These are phyloP conservation scores for Acorus calamus DNA, from an alignment of 106 monocot genomes.

Conservation along the genomic window DNA sequence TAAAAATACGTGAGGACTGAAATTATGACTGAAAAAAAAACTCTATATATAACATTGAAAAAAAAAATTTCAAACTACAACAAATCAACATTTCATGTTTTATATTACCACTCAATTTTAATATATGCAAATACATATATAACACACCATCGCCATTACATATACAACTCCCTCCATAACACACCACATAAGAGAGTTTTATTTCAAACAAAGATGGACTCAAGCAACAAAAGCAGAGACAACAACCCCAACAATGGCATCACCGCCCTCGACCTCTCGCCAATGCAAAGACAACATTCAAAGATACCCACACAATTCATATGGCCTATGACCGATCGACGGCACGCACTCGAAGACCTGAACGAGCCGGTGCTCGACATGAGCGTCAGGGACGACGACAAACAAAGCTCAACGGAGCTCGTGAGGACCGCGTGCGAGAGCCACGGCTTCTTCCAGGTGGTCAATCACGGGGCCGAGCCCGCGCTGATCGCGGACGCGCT, in stretches of 20 bases:
- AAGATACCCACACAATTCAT: constrained; percentile 61
- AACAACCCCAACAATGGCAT: neutral
- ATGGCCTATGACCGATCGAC: constrained; percentile 33
- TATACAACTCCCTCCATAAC: too few species aligned
- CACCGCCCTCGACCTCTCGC: constrained; percentile 26
- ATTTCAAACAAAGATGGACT: too few species aligned
- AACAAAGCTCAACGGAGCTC: constrained; percentile 10
- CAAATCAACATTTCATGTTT: too few species aligned
- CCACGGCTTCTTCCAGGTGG: constrained; percentile 60
- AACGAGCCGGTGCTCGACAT: constrained; percentile 45
- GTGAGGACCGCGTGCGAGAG: constrained; percentile 28
- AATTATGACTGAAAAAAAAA: too few species aligned
- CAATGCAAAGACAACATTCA: constrained; percentile 11
- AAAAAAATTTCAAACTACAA: too few species aligned
- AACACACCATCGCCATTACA: too few species aligned
- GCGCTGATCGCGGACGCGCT: constrained; percentile 16
- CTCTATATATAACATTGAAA: too few species aligned
- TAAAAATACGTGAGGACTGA: too few species aligned
- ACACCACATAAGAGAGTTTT: too few species aligned
- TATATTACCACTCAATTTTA: too few species aligned
- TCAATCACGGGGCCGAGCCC: constrained; percentile 38
- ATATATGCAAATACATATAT: too few species aligned
- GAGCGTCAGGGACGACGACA: constrained; percentile 21
- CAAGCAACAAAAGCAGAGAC: neutral
- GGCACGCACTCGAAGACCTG: constrained; percentile 19